phyloP scores from a whole-genome alignment of 2,329 filamentous ascomycete species.

The Xylariomycetidae sp. region DNA sequence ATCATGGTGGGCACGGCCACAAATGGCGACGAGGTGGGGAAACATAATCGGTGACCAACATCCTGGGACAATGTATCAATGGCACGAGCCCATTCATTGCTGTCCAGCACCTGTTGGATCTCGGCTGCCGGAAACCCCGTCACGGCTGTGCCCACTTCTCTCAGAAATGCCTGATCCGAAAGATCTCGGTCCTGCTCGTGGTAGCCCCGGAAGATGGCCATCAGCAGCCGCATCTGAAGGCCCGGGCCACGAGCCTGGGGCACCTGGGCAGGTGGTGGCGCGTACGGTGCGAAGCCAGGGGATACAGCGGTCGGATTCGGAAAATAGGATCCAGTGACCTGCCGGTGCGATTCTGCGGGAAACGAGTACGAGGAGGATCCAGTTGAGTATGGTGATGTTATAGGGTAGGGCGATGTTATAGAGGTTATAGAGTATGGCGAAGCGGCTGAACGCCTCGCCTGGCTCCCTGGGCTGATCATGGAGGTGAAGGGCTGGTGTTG shows the following conservation, averaged over 20 bases:
- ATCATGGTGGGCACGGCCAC: slow-evolving; percentile 67
- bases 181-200: slow-evolving; percentile 38
- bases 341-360: too few relatives aligned
- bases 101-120: slow-evolving; percentile 12
- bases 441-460: too few relatives aligned
- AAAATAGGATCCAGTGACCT: too few relatives aligned
- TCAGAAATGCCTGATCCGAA: slow-evolving; percentile 20
- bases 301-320: too few relatives aligned
- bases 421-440: too few relatives aligned
- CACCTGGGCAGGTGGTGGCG: slow-evolving; percentile 8
- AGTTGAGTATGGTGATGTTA: too few relatives aligned
- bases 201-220: slow-evolving; percentile 35
- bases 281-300: slow-evolving; percentile 8
- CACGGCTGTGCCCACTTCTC: slow-evolving; percentile 8
- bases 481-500: not conserved
- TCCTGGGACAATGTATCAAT: slow-evolving; percentile 20
- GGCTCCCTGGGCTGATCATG: too few relatives aligned
- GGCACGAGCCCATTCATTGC: slow-evolving; percentile 29
- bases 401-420: too few relatives aligned
- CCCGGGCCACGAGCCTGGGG: slow-evolving; percentile 17
- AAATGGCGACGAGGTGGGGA: too few relatives aligned
- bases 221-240: slow-evolving; percentile 34
- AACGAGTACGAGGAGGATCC: too few relatives aligned
- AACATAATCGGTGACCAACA: slow-evolving; percentile 13
- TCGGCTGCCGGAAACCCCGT: slow-evolving; percentile 10